These are phyloP conservation scores for Paraleonurus japonicus DNA, from an alignment of 257 asterid genomes.

Conservation along the genomic window DNA sequence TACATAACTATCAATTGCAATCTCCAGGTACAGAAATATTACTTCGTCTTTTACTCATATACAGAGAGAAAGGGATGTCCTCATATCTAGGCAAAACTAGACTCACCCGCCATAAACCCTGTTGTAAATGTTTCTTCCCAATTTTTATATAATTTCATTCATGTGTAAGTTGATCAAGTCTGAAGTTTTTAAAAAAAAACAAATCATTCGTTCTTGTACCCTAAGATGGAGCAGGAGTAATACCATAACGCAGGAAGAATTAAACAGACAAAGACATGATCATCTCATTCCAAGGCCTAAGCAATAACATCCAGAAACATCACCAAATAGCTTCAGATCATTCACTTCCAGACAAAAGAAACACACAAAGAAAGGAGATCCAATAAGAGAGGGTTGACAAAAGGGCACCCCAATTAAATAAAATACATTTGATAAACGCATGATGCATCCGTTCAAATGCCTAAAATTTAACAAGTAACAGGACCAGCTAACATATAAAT, in stretches of 20 bases:
- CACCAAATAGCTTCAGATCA: neutral
- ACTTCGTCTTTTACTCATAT: neutral
- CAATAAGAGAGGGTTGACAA: neutral
- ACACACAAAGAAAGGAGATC: neutral
- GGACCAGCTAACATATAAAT: neutral
- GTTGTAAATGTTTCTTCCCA: constrained; percentile 4
- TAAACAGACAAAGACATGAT: neutral
- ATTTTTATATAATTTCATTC: neutral
- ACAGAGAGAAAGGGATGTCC: neutral
- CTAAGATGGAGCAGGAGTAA: neutral
- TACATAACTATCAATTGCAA: constrained; percentile 2
- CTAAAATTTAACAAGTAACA: constrained; percentile 1
- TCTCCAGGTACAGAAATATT: constrained; percentile 6
- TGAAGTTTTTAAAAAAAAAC: neutral
- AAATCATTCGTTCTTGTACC: neutral
- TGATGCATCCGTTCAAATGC: constrained; percentile 19
- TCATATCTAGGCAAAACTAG: constrained; percentile 3
- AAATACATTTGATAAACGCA: neutral
- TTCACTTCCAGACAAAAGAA: neutral
- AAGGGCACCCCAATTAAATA: constrained; percentile 3
- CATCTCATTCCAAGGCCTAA: constrained; percentile 19
- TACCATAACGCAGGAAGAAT: neutral
- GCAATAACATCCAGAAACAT: neutral
- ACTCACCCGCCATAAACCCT: constrained; percentile 3
- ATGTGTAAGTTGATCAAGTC: neutral